Base-by-base conservation (phyloP, 805 yeast species). In the Starmerella bombi region DNA sequence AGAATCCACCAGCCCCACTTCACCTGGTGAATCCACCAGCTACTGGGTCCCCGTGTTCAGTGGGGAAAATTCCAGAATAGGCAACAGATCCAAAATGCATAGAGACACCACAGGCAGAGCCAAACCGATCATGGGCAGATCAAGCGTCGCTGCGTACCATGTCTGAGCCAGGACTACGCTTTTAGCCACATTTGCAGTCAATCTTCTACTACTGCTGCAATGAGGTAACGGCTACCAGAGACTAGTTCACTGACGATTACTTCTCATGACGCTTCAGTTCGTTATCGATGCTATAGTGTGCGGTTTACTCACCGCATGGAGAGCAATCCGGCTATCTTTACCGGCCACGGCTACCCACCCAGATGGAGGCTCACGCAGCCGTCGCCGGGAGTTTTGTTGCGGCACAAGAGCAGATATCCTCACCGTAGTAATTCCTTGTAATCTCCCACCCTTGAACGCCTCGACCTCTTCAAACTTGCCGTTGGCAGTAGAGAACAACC, bases 271-370 rank as follows among this genome's bases (percentile, higher is more conserved):
- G n/a, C n/a, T n/a, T n/a, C n/a, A n/a, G n/a, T n/a, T n/a, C 10
- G 7, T 23, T 23, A 23, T 23, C 12, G 27, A 23, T 23, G 7
- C 12, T 23, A 23, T 23, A 8, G 7, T 23, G 27, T n/a, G n/a
- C n/a, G n/a, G n/a, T 23, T 20, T 19, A 5, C 8, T 18, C 10
- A 41, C 40, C n/a, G 51, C 49, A 52, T 65, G 69, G 9, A 71
- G 54, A 10, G 61, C 62, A 2, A 75, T 60, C 3, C 73, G 60
- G 2, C 79, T 78, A 46, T 75, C 78, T 37, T 69, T 71, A 35
- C 69, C 74, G 0, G 74, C 80, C 1, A 66, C 64, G 4, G 72
- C 67, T 1, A 72, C 45, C 51, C 66, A 46, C 3, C 46, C 42
- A 1, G 43, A 27, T 8, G 55, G 54, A 22, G 44, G 32, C 8